Conservation (phyloP, 768 basidiomycete genomes). For the Lepiota subincarnata region DNA sequence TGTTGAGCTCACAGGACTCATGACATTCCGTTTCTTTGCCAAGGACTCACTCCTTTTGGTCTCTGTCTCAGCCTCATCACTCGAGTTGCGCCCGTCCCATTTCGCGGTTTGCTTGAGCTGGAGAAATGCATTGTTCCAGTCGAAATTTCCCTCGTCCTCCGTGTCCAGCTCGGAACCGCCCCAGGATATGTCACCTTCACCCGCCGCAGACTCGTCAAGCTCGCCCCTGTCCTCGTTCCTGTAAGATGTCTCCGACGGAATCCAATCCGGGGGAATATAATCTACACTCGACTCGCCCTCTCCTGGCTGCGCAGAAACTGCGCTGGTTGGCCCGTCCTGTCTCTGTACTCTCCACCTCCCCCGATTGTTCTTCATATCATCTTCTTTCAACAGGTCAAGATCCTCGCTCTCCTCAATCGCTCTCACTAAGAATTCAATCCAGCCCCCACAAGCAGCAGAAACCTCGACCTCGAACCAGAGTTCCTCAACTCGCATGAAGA, state of each 20-base stretch:
- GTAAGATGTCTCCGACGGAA: conserved; percentile 34
- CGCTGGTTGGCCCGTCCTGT: conserved; percentile 30
- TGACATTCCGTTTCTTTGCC: conserved; percentile 1
- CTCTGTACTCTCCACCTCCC: conserved; percentile 43
- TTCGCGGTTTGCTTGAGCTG: conserved; percentile 12
- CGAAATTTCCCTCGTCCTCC: conserved; percentile 22
- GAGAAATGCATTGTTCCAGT: conserved; percentile 16
- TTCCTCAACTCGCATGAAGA: conserved; percentile 44
- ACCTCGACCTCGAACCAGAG: conserved; percentile 49
- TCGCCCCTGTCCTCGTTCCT: conserved; percentile 21
- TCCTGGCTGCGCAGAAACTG: conserved; percentile 25
- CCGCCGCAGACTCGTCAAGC: conserved; percentile 30
- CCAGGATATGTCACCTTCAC: conserved; percentile 40
- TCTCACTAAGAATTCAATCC: conserved; percentile 50
- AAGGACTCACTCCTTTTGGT: conserved; percentile 4
- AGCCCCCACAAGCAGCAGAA: conserved; percentile 50
- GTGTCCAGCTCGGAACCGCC: conserved; percentile 34
- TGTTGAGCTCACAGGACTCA: conserved; percentile 18
- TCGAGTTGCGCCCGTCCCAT: conserved; percentile 13
- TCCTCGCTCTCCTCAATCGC: conserved; percentile 41
- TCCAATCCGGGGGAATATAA: conserved; percentile 41
- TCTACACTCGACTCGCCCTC: conserved; percentile 33
- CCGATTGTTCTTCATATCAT: conserved; percentile 27
- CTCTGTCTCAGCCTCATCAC: conserved; percentile 12
- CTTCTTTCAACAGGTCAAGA: conserved; percentile 34